These are phyloP conservation scores for Phalaenopsis aphrodite DNA, from an alignment of 106 monocot genomes.

Conservation along the genomic window DNA sequence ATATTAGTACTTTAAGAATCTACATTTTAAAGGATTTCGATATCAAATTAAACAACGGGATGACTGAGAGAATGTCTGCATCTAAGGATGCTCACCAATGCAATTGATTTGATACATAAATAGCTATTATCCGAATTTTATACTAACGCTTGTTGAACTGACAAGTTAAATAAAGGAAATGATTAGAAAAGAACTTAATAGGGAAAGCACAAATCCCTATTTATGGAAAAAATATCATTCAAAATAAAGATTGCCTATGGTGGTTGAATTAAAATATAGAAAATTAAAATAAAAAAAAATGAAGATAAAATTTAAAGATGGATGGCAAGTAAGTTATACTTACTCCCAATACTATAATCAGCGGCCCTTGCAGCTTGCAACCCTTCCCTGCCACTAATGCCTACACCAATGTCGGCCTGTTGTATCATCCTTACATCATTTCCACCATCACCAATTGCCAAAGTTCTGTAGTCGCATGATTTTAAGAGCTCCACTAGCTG, in stretches of 20 bases:
- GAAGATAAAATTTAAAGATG: background rate
- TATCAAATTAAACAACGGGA: too few species aligned
- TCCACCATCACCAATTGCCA: conserved; percentile 98
- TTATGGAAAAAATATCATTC: background rate
- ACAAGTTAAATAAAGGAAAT: too few species aligned
- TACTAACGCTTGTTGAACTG: too few species aligned
- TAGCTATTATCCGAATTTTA: too few species aligned
- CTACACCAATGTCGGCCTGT: conserved; percentile 92
- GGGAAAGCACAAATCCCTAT: background rate
- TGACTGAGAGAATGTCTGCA: too few species aligned
- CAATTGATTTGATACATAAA: too few species aligned
- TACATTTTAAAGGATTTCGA: too few species aligned
- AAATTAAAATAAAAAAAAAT: background rate
- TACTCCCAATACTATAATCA: conserved; percentile 98
- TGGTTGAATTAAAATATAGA: background rate
- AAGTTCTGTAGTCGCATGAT: conserved; percentile 72
- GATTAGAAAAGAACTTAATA: too few species aligned
- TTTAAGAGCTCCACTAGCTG: conserved; percentile 92
- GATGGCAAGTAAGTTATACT: conserved; percentile 14
- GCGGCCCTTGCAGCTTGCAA: conserved; percentile 98
- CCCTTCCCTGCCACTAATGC: conserved; percentile 96
- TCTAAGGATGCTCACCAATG: too few species aligned
- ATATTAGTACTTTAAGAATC: too few species aligned
- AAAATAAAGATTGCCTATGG: background rate
- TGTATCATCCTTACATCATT: conserved; percentile 99